These are phyloP conservation scores for Trichomonascus vanleenenianus DNA, from an alignment of 805 yeast genomes.

Conservation along the genomic window DNA sequence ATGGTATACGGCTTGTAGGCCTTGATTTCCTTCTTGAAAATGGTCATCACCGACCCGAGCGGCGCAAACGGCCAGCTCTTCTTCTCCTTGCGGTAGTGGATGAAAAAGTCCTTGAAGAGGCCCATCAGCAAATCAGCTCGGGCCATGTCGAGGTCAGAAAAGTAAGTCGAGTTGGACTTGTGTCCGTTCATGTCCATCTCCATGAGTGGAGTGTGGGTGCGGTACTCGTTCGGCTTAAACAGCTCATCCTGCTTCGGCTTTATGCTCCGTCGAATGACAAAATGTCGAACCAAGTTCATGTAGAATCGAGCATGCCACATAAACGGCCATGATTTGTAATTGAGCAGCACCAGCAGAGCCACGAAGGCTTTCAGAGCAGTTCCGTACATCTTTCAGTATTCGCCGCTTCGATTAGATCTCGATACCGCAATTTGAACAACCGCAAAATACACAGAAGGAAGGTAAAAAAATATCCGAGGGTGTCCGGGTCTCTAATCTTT, in stretches of 20 bases:
- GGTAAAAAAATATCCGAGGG: no score
- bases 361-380: conserved; percentile 10
- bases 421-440: no score
- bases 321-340: conserved; percentile 60
- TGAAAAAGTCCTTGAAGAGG: conserved; percentile 50
- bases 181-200: conserved; percentile 86
- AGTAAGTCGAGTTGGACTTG: conserved; percentile 82
- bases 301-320: conserved; percentile 62
- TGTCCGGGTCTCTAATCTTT: no score
- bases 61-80: conserved; percentile 56
- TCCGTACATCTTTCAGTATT: neutral
- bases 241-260: conserved; percentile 9
- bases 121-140: conserved; percentile 55
- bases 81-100: conserved; percentile 34
- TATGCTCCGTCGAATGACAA: conserved; percentile 29
- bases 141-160: conserved; percentile 70
- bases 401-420: no score
- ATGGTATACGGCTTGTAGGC: conserved; percentile 56
- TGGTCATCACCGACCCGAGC: conserved; percentile 61
- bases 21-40: conserved; percentile 64
- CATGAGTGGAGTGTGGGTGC: conserved; percentile 32
- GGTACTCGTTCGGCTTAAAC: conserved; percentile 3
- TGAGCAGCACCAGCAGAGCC: conserved; percentile 29
- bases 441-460: no score
- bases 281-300: conserved; percentile 33